Percentiles rank a stretch among this genome's conserved stretches.
Conservation (phyloP, 148 eudicot genomes). For the Salicornia ramosissima region DNA sequence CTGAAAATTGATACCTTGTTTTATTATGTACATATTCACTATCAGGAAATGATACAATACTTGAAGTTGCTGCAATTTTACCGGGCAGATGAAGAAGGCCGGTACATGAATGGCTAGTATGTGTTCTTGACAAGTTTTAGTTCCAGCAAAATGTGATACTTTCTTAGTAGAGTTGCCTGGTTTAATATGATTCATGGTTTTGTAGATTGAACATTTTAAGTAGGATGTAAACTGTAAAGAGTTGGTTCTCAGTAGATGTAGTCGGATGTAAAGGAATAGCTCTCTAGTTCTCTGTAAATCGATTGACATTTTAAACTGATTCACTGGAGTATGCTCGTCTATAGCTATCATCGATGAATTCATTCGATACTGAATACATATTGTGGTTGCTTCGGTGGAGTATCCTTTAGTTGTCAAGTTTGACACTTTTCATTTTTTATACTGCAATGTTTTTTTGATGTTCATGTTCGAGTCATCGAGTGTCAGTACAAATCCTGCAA, state of each 20-base stretch:
- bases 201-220: conserved; percentile 1
- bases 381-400: no score
- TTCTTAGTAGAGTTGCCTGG: background rate
- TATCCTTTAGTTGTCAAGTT: no score
- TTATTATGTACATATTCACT: background rate
- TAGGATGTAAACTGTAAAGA: conserved; percentile 3
- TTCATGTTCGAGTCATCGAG: no score
- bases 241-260: background rate
- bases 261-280: background rate
- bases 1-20: background rate
- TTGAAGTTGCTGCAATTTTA: conserved; percentile 66
- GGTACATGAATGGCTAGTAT: conserved; percentile 15
- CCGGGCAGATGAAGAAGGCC: conserved; percentile 39
- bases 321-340: background rate
- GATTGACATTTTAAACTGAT: background rate
- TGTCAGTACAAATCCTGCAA: no score
- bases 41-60: conserved; percentile 45
- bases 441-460: no score
- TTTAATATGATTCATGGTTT: background rate
- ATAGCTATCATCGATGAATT: background rate
- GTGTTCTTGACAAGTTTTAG: background rate
- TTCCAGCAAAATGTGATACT: background rate
- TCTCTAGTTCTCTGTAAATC: conserved; percentile 4
- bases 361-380: background rate
- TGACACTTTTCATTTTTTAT: no score